Evolutionary conservation across 805 yeast genomes (phyloP), one percentile per base, ranked within the genome.

Genomic region (Candida easanensis): DNA sequence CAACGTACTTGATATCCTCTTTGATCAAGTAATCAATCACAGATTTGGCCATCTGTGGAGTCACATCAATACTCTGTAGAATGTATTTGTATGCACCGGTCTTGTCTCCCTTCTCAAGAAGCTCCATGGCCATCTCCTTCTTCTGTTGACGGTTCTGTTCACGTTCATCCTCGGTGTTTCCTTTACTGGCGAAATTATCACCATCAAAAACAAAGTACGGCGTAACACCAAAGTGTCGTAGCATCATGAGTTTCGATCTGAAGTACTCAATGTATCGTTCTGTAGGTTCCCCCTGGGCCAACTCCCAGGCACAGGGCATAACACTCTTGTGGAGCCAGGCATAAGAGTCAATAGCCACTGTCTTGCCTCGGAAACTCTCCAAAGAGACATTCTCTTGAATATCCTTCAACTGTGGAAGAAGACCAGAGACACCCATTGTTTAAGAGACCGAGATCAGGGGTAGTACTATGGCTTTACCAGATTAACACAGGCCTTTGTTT

Each of bases 191-290:
- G 38, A 93, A 68, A 33, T 80, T 70, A 51, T 87, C 95, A 2
- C 99, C 99, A 62, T 93, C 99, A 64, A 93, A 89, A 2, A 93
- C 97, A 58, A 93, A 70, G 56, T 82, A 88, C 0, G 97, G 96
- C 39, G 77, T 78, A 3, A 93, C 82, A 3, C 84, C 84, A 57
- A 81, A 81, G 15, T 64, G 53, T 38, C 71, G 65, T 33, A 90
- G 67, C 84, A 89, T 76, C 22, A 75, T 70, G 4, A 91, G 71
- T 51, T 82, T 76, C 50, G 77, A 79, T 60, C 80, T 65, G 38
- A 90, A 80, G 53, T 82, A 88, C 25, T 77, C 79, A 30, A 91
- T 62, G 59, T 85, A 86, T 56, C 78, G 74, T n/a, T 72, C 69
- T 0, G 98, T 88, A 1, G 89, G 88, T 39, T 66, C 62, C 10